phyloP scores from a whole-genome alignment of 78 protist species.

The Protostelium mycophagum region DNA sequence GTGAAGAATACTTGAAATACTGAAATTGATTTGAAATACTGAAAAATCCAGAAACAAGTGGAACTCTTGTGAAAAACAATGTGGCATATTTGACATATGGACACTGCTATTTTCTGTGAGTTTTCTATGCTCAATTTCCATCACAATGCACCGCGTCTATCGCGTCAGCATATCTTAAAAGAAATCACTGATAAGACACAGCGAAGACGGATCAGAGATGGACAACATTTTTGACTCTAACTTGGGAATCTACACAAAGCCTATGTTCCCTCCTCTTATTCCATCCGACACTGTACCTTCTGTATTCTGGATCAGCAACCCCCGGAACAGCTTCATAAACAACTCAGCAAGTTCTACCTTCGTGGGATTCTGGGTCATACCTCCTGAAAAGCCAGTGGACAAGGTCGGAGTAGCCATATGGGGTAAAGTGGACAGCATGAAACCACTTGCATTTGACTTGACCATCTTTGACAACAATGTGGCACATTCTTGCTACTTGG shows the following conservation, averaged over 20 bases:
- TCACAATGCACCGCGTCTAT: too few species aligned
- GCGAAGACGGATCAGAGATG: conserved; percentile 54
- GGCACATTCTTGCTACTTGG: background rate
- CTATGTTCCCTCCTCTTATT: background rate
- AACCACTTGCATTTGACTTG: background rate
- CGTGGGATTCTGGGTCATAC: background rate
- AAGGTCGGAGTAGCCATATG: background rate
- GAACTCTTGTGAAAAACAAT: background rate
- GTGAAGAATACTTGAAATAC: too few species aligned
- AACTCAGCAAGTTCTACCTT: conserved; percentile 6
- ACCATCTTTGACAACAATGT: background rate
- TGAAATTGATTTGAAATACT: too few species aligned
- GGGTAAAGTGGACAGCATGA: background rate
- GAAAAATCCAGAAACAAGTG: conserved; percentile 14
- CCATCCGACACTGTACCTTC: background rate
- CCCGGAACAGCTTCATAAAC: conserved; percentile 34
- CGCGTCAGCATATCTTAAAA: too few species aligned
- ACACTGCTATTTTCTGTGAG: conserved; percentile 52
- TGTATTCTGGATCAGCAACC: conserved; percentile 48
- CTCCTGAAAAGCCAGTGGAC: background rate
- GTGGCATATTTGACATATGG: conserved; percentile 6
- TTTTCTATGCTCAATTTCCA: background rate
- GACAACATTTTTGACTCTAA: conserved; percentile 48
- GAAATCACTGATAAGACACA: background rate
- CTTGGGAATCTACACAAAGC: conserved; percentile 12